Conservation (phyloP, 371 early-diverging fungal species). For the Zancudomyces culisetae region DNA sequence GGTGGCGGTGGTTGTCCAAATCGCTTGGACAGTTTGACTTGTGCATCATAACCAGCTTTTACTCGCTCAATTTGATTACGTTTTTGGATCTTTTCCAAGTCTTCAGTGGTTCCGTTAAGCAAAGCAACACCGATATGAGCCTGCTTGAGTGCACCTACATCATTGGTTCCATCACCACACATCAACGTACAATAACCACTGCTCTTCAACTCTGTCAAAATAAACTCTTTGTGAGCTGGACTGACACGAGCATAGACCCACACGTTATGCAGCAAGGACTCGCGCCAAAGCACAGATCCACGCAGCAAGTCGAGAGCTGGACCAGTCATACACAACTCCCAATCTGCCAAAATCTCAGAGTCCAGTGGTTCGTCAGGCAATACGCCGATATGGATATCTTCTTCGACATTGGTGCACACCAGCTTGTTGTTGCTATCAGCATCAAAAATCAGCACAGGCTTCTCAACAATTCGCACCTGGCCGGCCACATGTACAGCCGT, state of each 20-base stretch:
- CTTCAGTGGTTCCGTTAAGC: conserved; percentile 82
- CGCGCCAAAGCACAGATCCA: conserved; percentile 43
- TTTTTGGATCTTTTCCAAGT: conserved; percentile 70
- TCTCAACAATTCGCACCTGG: conserved; percentile 81
- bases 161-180: conserved; percentile 99
- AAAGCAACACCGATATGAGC: conserved; percentile 99
- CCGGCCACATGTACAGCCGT: conserved; percentile 97
- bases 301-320: conserved; percentile 56
- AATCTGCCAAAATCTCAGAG: conserved; percentile 36
- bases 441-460: conserved; percentile 75
- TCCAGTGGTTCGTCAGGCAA: conserved; percentile 25
- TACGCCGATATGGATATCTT: conserved; percentile 37
- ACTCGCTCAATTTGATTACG: conserved; percentile 48
- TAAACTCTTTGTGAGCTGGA: conserved; percentile 95
- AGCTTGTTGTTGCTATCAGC: conserved; percentile 11
- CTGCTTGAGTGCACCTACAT: conserved; percentile 99
- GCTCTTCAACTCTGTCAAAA: conserved; percentile 77
- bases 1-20: conserved; percentile 62
- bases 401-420: conserved; percentile 71
- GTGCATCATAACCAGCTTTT: conserved; percentile 73
- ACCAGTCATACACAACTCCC: conserved; percentile 91
- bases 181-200: conserved; percentile 91
- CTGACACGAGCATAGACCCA: conserved; percentile 99
- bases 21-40: conserved; percentile 51
- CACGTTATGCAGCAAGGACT: conserved; percentile 54